Base-by-base conservation (phyloP, 352 stramenopile species). In the Pythium volutum region DNA sequence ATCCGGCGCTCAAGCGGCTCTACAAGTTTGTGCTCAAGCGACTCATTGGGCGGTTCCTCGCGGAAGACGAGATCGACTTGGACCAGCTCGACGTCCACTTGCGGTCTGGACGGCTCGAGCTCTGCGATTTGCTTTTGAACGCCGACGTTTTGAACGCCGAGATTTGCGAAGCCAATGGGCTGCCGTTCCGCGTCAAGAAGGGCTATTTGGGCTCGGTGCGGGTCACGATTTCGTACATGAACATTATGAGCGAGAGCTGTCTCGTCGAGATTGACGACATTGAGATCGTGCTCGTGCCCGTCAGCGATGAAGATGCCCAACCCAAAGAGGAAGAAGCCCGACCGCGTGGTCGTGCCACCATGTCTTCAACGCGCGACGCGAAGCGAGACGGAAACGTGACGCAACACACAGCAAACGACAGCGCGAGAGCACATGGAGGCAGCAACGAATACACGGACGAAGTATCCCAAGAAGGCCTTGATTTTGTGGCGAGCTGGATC, bases 1-100 rank as follows among this genome's bases (percentile, higher is more conserved):
- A 96, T 59, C 87, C 87, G 22, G 87, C 87, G 64, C 80, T 96
- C 53, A 96, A 96, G 78, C 87, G 87, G 46, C 74, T 96, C 36
- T 96, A 96, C 80, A 96, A 96, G 70, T 96, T 96, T 56, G 84
- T 96, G 60, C 76, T 96, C 29, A 94, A 96, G 81, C 84, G 87
- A 58, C 81, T 94, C 66, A 88, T 96, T 52, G 87, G 87, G 14
- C 81, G 84, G n/a, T 96, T 94, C 66, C 71, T 96, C 36, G 76
- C 83, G 2, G 72, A 80, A 25, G 80, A 93, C 54, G 87, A 93
- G 59, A 74, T 96, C 41, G 84, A 96, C 73, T 55, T 96, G 54
- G 84, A 93, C 64, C 87, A 96, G 56, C 64, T 96, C 34, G 82
- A 96, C 53, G 87, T 96, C 36, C 87, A 93, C 62, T 52, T 96